Percentiles rank a stretch among this genome's conserved stretches.
phyloP scores from a whole-genome alignment of 805 yeast species.

The Myxozyma sirexii region DNA sequence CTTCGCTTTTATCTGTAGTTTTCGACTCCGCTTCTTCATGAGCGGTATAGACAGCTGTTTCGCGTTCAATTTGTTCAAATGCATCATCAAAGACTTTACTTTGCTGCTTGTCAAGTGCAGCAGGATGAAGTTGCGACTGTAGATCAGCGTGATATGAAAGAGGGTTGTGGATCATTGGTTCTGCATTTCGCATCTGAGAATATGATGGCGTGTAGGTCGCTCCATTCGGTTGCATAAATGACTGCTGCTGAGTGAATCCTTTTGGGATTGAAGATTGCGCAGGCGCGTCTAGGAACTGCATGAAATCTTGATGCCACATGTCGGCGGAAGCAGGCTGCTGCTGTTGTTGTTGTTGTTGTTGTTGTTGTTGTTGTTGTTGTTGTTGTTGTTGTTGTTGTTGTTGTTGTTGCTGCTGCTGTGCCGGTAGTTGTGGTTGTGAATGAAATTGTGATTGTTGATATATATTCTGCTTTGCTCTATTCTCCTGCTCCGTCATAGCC shows the following conservation, averaged over 20 bases:
- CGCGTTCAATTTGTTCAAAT: constrained; percentile 16
- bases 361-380: neutral
- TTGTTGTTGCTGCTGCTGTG: neutral
- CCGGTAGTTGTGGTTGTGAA: neutral
- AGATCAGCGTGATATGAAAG: neutral
- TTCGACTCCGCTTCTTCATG: neutral
- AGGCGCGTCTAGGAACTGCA: constrained; percentile 19
- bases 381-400: neutral
- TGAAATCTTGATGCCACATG: constrained; percentile 27
- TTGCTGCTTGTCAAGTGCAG: constrained; percentile 3
- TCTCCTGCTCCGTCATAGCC: neutral
- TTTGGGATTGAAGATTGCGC: neutral
- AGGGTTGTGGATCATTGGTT: neutral
- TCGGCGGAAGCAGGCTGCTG: neutral
- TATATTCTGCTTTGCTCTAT: neutral
- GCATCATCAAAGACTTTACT: constrained; percentile 12
- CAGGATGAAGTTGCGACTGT: neutral
- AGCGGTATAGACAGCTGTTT: neutral
- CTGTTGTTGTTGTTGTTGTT: constrained; percentile 2
- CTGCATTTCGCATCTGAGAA: neutral
- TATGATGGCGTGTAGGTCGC: neutral
- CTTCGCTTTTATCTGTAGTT: neutral
- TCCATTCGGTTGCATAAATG: neutral
- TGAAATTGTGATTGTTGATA: no score
- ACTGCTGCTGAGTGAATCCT: neutral